Conservation (phyloP, 2,329 filamentous ascomycete genomes). For the Scorias spongiosa region DNA sequence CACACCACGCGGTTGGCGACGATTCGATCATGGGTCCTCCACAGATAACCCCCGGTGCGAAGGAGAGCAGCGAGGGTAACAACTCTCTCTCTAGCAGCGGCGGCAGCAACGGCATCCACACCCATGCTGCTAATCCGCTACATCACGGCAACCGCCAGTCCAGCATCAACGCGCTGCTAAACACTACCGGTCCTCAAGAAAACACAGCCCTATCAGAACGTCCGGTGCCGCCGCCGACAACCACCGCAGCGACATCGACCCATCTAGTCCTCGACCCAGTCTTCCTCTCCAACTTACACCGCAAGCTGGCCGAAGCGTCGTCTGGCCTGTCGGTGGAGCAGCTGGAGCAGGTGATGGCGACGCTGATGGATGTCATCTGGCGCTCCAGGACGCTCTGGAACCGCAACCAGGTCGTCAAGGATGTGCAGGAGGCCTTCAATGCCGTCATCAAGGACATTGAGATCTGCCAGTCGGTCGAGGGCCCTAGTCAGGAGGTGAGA, state of each 20-base stretch:
- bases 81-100: neutral
- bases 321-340: slow-evolving; percentile 80
- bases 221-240: slow-evolving; percentile 4
- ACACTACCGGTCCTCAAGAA: slow-evolving; percentile 13
- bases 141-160: slow-evolving; percentile 13
- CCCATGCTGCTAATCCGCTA: neutral
- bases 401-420: slow-evolving; percentile 52
- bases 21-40: neutral
- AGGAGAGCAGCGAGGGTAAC: neutral
- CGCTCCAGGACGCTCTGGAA: slow-evolving; percentile 66
- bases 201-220: slow-evolving; percentile 3
- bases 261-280: slow-evolving; percentile 32
- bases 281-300: slow-evolving; percentile 43
- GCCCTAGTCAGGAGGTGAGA: slow-evolving; percentile 23
- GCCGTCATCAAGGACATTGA: slow-evolving; percentile 56
- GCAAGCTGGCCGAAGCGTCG: slow-evolving; percentile 49
- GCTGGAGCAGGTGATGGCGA: slow-evolving; percentile 80
- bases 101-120: neutral
- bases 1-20: neutral
- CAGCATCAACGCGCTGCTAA: slow-evolving; percentile 27
- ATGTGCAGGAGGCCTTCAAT: slow-evolving; percentile 58
- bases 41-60: neutral
- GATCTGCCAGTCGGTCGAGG: slow-evolving; percentile 29
- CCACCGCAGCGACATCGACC: slow-evolving; percentile 3
- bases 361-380: slow-evolving; percentile 87